phyloP scores from a whole-genome alignment of 2,329 filamentous ascomycete genomes.

The Fusarium irregulare region DNA sequence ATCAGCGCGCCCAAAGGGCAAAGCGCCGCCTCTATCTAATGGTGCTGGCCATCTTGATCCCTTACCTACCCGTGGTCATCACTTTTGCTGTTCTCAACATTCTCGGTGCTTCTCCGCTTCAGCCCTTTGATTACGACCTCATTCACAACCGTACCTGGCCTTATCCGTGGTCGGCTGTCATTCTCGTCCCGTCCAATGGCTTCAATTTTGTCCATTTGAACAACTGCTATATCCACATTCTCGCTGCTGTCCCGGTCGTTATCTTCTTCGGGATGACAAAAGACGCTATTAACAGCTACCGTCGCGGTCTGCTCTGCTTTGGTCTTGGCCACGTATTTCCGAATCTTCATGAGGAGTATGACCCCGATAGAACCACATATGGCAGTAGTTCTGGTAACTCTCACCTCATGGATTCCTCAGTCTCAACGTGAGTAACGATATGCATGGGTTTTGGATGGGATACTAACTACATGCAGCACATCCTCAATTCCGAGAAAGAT shows the following conservation, averaged over 20 bases:
- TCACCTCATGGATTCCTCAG: slow-evolving; percentile 31
- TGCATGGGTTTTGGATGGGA: background rate
- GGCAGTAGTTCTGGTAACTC: slow-evolving; percentile 41
- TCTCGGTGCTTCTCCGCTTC: slow-evolving; percentile 40
- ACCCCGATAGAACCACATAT: slow-evolving; percentile 48
- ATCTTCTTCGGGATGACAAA: slow-evolving; percentile 67
- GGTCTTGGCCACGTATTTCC: slow-evolving; percentile 60
- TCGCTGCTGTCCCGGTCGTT: slow-evolving; percentile 61
- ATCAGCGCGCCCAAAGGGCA: slow-evolving; percentile 59
- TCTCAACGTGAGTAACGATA: slow-evolving; percentile 36
- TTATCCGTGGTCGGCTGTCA: slow-evolving; percentile 60
- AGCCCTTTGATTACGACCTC: slow-evolving; percentile 55
- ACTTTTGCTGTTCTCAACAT: slow-evolving; percentile 58
- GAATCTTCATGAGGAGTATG: slow-evolving; percentile 53
- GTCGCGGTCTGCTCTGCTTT: slow-evolving; percentile 52
- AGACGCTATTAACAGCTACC: slow-evolving; percentile 64
- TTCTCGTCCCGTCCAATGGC: slow-evolving; percentile 57
- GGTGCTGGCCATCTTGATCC: slow-evolving; percentile 62
- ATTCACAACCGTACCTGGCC: slow-evolving; percentile 55
- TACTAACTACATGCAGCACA: slow-evolving; percentile 10
- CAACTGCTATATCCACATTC: slow-evolving; percentile 61
- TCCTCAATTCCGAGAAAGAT: slow-evolving; percentile 39
- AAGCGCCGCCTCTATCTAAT: slow-evolving; percentile 67
- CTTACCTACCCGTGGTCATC: slow-evolving; percentile 63
- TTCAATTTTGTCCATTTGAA: slow-evolving; percentile 57